Base-by-base conservation (phyloP, 805 yeast species). In the Zygosaccharomyces rouxii region DNA sequence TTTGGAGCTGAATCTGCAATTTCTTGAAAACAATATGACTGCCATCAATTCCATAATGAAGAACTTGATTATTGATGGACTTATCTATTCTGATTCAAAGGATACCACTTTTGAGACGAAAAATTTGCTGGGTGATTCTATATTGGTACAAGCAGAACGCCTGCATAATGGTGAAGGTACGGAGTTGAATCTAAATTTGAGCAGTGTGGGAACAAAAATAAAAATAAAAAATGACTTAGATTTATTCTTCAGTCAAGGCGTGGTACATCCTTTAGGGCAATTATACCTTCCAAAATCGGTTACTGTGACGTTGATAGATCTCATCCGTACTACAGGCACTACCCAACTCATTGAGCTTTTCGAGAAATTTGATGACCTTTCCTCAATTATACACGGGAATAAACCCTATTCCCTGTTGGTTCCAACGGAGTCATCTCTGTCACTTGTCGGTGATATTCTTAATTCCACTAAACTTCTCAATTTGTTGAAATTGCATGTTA, bases 181-280 rank as follows among this genome's bases (percentile, higher is more conserved):
- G 5, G 18, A 50, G 14, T 25, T 54, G 4, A 39, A 46, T 1
- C 14, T 63, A 13, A 38, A 47, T 1, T 37, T 60, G 5, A 55
- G 55, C 26, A 49, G 66, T 16, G 53, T 62, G 6, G 52, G 53
- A 30, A 55, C 60, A 10, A 55, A 54, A 7, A 37, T 66, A 6
- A 37, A 52, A 5, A 39, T 70, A 4, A 35, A 54, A 33, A 51
- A 73, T 45, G 74, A 78, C 50, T 67, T 79, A 1, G 97, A 90
- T 61, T 76, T 87, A 5, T 60, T 90, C 11, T 90, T 86, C 62
- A 81, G 79, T 53, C 84, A 86, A 62, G 98, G 98, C 1, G 96
- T 90, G 0, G 79, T 86, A 1, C 96, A 88, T 62, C 81, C 90
- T 1, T 70, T 86, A 10, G 69, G 75, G 31, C 64, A 74, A 4